These are phyloP conservation scores for Wickerhamomyces mucosus DNA, from an alignment of 805 yeast species.

Conservation along the genomic window DNA sequence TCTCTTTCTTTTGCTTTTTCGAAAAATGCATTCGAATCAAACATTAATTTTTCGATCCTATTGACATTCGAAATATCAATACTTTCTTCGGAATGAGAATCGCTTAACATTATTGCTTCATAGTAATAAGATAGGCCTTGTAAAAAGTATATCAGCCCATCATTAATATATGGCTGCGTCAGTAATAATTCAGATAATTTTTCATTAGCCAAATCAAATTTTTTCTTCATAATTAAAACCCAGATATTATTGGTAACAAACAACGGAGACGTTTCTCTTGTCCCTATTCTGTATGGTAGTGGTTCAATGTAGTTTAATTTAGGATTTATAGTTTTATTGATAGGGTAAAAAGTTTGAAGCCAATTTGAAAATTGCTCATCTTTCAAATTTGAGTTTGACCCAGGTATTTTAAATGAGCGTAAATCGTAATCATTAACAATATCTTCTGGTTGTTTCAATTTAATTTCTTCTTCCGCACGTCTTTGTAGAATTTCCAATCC, in stretches of 20 bases:
- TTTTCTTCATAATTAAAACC: conserved; percentile 12
- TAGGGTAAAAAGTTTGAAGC: conserved; percentile 9
- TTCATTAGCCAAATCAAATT: conserved; percentile 12
- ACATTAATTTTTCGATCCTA: conserved; percentile 8
- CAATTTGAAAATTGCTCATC: conserved; percentile 19
- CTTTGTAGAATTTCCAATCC: conserved; percentile 44
- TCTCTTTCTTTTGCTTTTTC: conserved; percentile 8
- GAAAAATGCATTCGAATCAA: conserved; percentile 7
- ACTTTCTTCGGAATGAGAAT: background rate
- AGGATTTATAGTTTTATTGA: background rate
- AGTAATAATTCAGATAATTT: conserved; percentile 10
- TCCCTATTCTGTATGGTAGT: conserved; percentile 9
- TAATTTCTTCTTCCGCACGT: conserved; percentile 9
- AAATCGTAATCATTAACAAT: conserved; percentile 6
- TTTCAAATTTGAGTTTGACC: conserved; percentile 3
- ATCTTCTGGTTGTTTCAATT: conserved; percentile 3
- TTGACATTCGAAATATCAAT: conserved; percentile 5
- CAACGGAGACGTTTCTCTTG: conserved; percentile 8
- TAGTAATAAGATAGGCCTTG: conserved; percentile 17
- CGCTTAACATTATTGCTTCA: conserved; percentile 8
- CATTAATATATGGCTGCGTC: conserved; percentile 11
- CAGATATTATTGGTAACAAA: conserved; percentile 12
- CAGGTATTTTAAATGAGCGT: conserved; percentile 3
- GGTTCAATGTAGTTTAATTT: background rate
- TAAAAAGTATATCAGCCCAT: conserved; percentile 17